Evolutionary conservation across 2,329 filamentous ascomycete genomes (phyloP), one percentile per base, ranked within the genome.

Genomic region (Colletotrichum liriopes): DNA sequence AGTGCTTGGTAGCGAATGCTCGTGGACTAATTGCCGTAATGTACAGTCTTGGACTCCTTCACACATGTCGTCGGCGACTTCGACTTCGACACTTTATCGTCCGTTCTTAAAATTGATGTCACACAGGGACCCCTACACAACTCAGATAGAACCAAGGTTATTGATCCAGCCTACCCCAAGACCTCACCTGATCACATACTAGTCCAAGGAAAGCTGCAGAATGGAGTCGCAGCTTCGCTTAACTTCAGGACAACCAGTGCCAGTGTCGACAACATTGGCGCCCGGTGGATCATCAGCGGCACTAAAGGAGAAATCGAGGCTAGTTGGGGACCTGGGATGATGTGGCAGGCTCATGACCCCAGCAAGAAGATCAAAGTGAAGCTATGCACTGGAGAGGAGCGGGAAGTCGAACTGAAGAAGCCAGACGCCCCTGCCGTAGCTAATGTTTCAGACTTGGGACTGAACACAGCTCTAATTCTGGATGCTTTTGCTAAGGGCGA

Each of bases 211-310:
- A 70, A 67, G 2, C 77, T 83, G 1, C 64, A 75, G n/a, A 77
- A 63, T 29, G 81, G 78, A 23, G 80, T 77, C 2, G 49, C 78
- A 6, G 80, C 77, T 14, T 79, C 78, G 18, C 67, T 84, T 35
- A 73, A 72, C 52, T 76, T 75, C 41, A 77, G 78, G 45, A 77
- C 77, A 9, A 51, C 76, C 2, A 66, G 63, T 3, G 49, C 47
- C 1, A 43, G 76, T 0, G 68, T 78, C 9, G 77, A 80, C 56
- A 74, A 67, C 6, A 68, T 69, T n/a, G 74, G 72, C 12, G 62
- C 80, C 29, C 77, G 77, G 18, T 84, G 82, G 81, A 68, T 79
- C 37, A 83, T 84, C 67, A 78, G 79, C 1, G 82, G 82, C 20
- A 81, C 78, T 8, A 75, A 82, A 61, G 82, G 82, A 0, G 81